These are phyloP conservation scores for Akanthomyces lecanii DNA, from an alignment of 2,329 filamentous ascomycete species.

Conservation along the genomic window DNA sequence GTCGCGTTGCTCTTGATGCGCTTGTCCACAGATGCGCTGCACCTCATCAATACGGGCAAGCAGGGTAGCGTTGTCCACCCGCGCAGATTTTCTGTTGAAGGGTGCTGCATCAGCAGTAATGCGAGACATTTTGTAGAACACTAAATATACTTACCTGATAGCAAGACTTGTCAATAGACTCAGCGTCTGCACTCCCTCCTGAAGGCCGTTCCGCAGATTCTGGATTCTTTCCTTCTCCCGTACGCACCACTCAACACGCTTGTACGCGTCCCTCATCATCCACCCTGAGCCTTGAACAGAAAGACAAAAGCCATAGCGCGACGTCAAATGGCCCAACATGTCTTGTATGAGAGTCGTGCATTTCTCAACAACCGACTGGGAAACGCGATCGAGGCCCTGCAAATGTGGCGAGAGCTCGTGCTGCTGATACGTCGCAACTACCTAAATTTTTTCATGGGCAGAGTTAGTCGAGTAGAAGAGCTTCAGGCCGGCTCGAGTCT, in stretches of 20 bases:
- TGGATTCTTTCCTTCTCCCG: background rate
- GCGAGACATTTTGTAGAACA: background rate
- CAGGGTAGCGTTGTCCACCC: background rate
- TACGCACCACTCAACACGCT: background rate
- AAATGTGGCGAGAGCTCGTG: background rate
- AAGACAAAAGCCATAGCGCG: background rate
- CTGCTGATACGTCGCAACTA: constrained; percentile 9
- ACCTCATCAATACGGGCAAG: background rate
- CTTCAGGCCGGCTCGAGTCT: too few species aligned
- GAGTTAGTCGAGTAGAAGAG: too few species aligned
- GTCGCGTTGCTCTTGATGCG: background rate
- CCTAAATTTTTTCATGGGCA: background rate
- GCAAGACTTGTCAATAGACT: background rate
- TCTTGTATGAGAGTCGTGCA: constrained; percentile 1
- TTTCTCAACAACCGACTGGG: background rate
- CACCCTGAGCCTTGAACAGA: background rate
- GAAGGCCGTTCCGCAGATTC: background rate
- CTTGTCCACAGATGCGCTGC: background rate
- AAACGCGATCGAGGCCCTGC: background rate
- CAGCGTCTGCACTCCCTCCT: background rate
- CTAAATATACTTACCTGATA: background rate
- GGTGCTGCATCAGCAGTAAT: background rate
- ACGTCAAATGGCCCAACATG: background rate
- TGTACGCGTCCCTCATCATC: too few species aligned
- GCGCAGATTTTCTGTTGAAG: background rate